Percentiles rank a stretch among this genome's conserved stretches.
phyloP scores from a whole-genome alignment of 495 filamentous ascomycete species.

The Penicillium cinerascens region DNA sequence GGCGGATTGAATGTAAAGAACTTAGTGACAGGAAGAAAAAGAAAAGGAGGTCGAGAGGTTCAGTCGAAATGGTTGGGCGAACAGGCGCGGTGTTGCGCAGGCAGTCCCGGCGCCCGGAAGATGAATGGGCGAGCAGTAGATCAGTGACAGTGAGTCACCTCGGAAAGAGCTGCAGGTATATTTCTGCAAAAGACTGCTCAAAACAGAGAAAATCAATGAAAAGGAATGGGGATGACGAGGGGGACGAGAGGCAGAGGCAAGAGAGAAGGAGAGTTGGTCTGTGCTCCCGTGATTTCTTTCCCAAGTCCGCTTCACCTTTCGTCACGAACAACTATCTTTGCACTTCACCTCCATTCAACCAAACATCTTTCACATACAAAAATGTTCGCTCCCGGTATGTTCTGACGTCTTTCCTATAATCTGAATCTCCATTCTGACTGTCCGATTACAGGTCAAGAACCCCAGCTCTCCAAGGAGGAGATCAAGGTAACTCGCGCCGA shows the following conservation, averaged over 20 bases:
- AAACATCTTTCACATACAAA: conserved; percentile 15
- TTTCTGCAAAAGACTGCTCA: not conserved
- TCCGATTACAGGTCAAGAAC: conserved; percentile 35
- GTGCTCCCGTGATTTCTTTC: conserved; percentile 35
- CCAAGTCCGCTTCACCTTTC: conserved; percentile 4
- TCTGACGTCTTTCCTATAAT: not conserved
- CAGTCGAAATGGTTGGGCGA: conserved; percentile 4
- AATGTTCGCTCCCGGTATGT: conserved; percentile 47
- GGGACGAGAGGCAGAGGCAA: conserved; percentile 11
- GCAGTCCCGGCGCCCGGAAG: conserved; percentile 9
- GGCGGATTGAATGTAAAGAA: not conserved
- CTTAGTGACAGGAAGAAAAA: not conserved
- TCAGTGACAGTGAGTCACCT: not conserved
- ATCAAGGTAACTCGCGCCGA: conserved; percentile 34
- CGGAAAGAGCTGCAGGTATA: not conserved
- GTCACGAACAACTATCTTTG: not conserved
- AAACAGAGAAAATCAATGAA: not conserved
- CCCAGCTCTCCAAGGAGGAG: conserved; percentile 43
- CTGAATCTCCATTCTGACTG: not conserved
- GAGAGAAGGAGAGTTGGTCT: conserved; percentile 28
- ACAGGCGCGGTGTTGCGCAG: conserved; percentile 14
- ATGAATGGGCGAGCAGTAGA: not conserved
- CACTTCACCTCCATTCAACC: not conserved
- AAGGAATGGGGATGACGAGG: conserved; percentile 8
- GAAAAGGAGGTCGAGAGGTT: not conserved